phyloP scores from a whole-genome alignment of 2,329 filamentous ascomycete genomes.

The Epicoccum nigrum region DNA sequence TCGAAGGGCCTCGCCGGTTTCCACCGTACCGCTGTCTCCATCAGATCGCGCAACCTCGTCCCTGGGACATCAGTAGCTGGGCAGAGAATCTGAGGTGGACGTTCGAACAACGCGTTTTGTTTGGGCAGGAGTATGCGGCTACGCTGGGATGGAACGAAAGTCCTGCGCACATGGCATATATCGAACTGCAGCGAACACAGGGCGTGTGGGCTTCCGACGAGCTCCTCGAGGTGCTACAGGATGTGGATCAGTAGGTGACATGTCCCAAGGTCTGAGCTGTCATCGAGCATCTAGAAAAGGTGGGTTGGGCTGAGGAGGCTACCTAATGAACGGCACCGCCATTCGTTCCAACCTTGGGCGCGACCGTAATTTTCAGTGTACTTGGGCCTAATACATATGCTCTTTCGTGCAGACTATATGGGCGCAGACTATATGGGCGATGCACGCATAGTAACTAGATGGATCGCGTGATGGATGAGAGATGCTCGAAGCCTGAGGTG shows the following conservation, averaged over 20 bases:
- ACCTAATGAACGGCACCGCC: no score
- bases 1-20: conserved; percentile 23
- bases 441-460: background rate
- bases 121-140: conserved; percentile 10
- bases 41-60: conserved; percentile 16
- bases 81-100: conserved; percentile 36
- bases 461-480: background rate
- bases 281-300: no score
- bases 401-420: background rate
- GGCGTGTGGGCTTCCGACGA: conserved; percentile 31
- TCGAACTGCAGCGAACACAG: conserved; percentile 21
- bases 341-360: no score
- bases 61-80: conserved; percentile 28
- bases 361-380: background rate
- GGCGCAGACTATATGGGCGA: background rate
- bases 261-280: no score
- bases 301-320: no score
- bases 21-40: conserved; percentile 29
- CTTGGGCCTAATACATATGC: background rate
- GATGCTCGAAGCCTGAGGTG: conserved; percentile 20
- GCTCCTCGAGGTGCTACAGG: conserved; percentile 16
- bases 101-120: conserved; percentile 23
- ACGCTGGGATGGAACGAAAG: conserved; percentile 29
- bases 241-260: conserved; percentile 4
- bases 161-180: conserved; percentile 31